Conservation (phyloP, 164 flowering plant species). For the Amborella trichopoda region DNA sequence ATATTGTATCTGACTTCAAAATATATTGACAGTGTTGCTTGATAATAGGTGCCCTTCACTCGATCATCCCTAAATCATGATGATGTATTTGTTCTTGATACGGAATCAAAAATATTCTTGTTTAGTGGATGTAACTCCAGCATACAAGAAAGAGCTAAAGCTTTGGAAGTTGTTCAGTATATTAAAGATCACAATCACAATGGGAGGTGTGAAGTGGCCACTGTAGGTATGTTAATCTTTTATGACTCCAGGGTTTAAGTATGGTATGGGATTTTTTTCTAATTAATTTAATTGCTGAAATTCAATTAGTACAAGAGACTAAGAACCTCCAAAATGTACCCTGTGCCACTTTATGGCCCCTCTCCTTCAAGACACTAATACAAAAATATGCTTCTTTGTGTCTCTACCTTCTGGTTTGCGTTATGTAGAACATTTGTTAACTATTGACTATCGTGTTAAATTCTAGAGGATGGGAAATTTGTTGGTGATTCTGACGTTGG, state of each 20-base stretch:
- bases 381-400: too few relatives aligned
- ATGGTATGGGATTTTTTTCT: too few relatives aligned
- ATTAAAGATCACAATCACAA: slow-evolving; percentile 46
- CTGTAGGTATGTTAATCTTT: slow-evolving; percentile 33
- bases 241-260: too few relatives aligned
- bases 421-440: too few relatives aligned
- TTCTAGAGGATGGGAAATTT: slow-evolving; percentile 70
- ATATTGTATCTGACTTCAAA: background rate
- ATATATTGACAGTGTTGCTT: too few relatives aligned
- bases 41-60: slow-evolving; percentile 56
- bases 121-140: slow-evolving; percentile 62
- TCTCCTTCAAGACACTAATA: too few relatives aligned
- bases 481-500: slow-evolving; percentile 68
- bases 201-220: slow-evolving; percentile 46
- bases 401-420: too few relatives aligned
- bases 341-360: too few relatives aligned
- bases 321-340: too few relatives aligned
- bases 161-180: slow-evolving; percentile 63
- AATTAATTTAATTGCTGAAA: too few relatives aligned
- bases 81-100: slow-evolving; percentile 63
- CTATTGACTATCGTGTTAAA: too few relatives aligned
- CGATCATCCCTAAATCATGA: slow-evolving; percentile 58
- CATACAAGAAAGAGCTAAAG: slow-evolving; percentile 67
- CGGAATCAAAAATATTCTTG: slow-evolving; percentile 52
- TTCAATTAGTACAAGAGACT: too few relatives aligned